phyloP scores from a whole-genome alignment of 1,139 yeast species.

The Suhomyces taliae region DNA sequence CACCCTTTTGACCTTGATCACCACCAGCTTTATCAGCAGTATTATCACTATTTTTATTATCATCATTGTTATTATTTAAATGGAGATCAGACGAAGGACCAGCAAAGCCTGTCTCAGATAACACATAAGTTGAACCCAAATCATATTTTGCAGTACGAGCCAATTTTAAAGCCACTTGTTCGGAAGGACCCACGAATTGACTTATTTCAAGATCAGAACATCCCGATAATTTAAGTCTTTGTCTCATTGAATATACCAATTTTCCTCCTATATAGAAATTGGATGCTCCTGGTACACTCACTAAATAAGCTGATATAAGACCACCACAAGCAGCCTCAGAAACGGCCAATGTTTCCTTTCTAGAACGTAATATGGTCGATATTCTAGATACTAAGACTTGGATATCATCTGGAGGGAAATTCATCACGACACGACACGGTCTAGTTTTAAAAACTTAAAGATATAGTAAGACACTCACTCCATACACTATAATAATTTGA shows the following conservation, averaged over 20 bases:
- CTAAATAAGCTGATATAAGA: slow-evolving; percentile 72
- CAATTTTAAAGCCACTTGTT: slow-evolving; percentile 68
- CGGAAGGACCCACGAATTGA: slow-evolving; percentile 78
- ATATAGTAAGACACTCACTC: background rate
- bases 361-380: slow-evolving; percentile 51
- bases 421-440: slow-evolving; percentile 25
- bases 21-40: background rate
- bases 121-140: slow-evolving; percentile 76
- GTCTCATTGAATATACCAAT: slow-evolving; percentile 71
- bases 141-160: slow-evolving; percentile 81
- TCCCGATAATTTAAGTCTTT: slow-evolving; percentile 72
- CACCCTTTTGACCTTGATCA: slow-evolving; percentile 11
- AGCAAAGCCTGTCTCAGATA: slow-evolving; percentile 86
- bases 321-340: slow-evolving; percentile 94
- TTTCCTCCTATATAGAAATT: slow-evolving; percentile 83
- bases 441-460: background rate
- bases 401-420: slow-evolving; percentile 64
- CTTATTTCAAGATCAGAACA: slow-evolving; percentile 72
- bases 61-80: slow-evolving; percentile 18
- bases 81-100: slow-evolving; percentile 63
- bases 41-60: slow-evolving; percentile 11
- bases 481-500: too few species aligned
- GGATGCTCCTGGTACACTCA: slow-evolving; percentile 84
- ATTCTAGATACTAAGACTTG: slow-evolving; percentile 52
- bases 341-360: slow-evolving; percentile 68